Conservation (phyloP, 257 asterid species). For the Nicotiana sylvestris region DNA sequence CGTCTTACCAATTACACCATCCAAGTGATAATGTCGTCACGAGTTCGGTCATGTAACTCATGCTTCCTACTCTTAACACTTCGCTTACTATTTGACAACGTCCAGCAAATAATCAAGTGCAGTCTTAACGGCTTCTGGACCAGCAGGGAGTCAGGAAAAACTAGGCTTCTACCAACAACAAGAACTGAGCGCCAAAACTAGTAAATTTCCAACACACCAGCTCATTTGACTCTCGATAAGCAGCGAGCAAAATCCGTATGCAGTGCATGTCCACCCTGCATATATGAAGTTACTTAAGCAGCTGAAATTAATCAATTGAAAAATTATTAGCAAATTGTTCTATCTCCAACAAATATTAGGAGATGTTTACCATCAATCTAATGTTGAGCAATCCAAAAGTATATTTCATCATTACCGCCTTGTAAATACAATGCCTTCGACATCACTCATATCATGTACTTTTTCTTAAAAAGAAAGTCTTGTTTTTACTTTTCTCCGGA, state of each 20-base stretch:
- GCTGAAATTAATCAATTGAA: background rate
- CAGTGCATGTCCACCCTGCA: slow-evolving; percentile 78
- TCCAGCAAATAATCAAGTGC: background rate
- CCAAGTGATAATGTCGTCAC: background rate
- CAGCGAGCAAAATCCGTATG: slow-evolving; percentile 64
- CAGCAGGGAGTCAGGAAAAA: background rate
- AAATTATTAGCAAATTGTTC: background rate
- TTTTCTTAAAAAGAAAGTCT: too few relatives aligned
- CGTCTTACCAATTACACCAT: background rate
- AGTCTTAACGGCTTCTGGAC: background rate
- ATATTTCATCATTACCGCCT: background rate
- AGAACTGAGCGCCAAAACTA: background rate
- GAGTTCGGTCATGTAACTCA: background rate
- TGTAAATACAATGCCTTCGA: background rate
- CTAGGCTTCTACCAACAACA: background rate
- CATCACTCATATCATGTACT: background rate
- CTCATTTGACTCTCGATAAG: slow-evolving; percentile 27
- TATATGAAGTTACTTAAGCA: background rate
- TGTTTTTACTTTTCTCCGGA: too few relatives aligned
- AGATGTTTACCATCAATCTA: background rate
- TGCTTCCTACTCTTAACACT: background rate
- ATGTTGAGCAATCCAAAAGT: background rate
- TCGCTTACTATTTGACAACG: background rate
- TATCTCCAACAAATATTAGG: background rate
- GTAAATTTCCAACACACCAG: background rate